Conservation (phyloP, 108 stramenopile genomes). For the Cyclostephanos tholiformis region DNA sequence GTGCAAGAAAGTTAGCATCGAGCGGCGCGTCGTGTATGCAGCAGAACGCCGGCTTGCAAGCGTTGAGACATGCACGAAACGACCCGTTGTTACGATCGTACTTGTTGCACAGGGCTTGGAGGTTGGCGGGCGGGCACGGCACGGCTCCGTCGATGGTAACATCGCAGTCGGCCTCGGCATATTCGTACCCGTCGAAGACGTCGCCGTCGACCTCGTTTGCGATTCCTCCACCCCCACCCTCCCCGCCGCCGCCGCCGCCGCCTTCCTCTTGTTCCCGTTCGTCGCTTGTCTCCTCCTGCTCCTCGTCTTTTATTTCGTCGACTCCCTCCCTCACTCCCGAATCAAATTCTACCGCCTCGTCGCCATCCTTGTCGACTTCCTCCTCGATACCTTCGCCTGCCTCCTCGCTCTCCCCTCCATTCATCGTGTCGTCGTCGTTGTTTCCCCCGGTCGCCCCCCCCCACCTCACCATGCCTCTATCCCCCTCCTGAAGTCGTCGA, state of each 20-base stretch:
- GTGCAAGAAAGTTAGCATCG: conserved; percentile 33
- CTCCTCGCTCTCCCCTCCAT: too few relatives aligned
- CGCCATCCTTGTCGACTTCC: neutral
- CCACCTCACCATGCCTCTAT: neutral
- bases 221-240: neutral
- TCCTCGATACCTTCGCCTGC: too few relatives aligned
- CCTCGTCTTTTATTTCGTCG: neutral
- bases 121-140: conserved; percentile 48
- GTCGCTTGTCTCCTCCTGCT: neutral
- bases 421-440: too few relatives aligned
- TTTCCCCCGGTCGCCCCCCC: too few relatives aligned
- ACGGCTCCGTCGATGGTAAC: conserved; percentile 36
- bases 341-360: too few relatives aligned
- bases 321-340: neutral
- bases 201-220: conserved; percentile 31
- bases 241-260: too few relatives aligned
- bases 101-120: conserved; percentile 48
- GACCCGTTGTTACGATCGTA: conserved; percentile 40
- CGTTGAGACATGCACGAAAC: conserved; percentile 44
- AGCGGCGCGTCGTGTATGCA: conserved; percentile 54
- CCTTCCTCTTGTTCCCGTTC: neutral
- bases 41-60: conserved; percentile 52
- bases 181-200: conserved; percentile 50
- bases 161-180: conserved; percentile 40
- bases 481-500: too few relatives aligned